Conservation (phyloP, 78 protist species). For the Speleostelium caveatum region DNA sequence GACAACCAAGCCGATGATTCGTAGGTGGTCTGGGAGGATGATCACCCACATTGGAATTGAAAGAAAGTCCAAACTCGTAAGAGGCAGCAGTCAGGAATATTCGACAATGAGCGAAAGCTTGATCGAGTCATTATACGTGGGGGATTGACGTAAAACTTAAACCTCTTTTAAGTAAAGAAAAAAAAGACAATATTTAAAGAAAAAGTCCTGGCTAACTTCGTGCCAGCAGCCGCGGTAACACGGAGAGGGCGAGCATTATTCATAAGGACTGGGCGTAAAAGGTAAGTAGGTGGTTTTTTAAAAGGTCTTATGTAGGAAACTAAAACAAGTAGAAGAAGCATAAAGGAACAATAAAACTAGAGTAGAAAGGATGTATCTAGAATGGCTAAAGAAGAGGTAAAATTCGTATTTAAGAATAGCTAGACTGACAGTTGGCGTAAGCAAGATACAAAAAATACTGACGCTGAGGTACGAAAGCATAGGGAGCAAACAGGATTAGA, state of each 20-base stretch:
- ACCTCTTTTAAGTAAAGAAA: neutral
- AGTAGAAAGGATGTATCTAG: conserved; percentile 14
- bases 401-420: conserved; percentile 16
- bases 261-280: conserved; percentile 19
- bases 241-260: conserved; percentile 25
- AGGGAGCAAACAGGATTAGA: conserved; percentile 5
- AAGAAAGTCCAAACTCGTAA: conserved; percentile 8
- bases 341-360: conserved; percentile 18
- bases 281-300: conserved; percentile 14
- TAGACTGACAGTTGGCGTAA: conserved; percentile 26
- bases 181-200: neutral
- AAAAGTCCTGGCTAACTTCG: conserved; percentile 46
- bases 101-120: neutral
- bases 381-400: conserved; percentile 20
- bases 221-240: conserved; percentile 61
- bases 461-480: conserved; percentile 12
- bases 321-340: conserved; percentile 13
- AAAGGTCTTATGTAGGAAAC: conserved; percentile 17
- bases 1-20: conserved; percentile 11
- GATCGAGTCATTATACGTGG: neutral
- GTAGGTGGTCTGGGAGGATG: conserved; percentile 9
- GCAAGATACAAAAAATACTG: conserved; percentile 11
- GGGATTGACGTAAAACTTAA: neutral
- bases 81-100: conserved; percentile 24
- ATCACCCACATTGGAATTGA: conserved; percentile 11